Conservation (phyloP, 177 flowering plant species). For the Vitis hybrid region DNA sequence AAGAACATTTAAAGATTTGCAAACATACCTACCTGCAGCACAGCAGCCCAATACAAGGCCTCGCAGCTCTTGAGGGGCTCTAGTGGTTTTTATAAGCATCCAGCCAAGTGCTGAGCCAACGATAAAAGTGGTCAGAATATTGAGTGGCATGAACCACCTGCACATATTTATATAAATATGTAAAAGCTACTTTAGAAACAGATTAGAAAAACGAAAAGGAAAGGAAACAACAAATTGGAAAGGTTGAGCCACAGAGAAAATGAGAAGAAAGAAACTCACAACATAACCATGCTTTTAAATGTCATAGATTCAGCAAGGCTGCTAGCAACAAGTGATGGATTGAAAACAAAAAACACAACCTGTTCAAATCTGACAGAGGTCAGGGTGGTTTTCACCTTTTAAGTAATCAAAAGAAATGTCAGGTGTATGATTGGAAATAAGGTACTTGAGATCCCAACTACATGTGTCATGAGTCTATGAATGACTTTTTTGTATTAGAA, state of each 20-base stretch:
- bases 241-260: not conserved
- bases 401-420: not conserved
- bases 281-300: not conserved
- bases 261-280: slow-evolving; percentile 14
- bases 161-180: too few species aligned
- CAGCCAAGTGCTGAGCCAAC: slow-evolving; percentile 32
- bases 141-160: slow-evolving; percentile 47
- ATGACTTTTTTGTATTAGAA: too few species aligned
- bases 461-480: too few species aligned
- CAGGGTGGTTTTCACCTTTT: too few species aligned
- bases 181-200: too few species aligned
- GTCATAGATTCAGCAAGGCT: slow-evolving; percentile 20
- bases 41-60: slow-evolving; percentile 36
- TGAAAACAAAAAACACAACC: slow-evolving; percentile 25
- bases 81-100: slow-evolving; percentile 21
- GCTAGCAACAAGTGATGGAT: slow-evolving; percentile 25
- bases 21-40: slow-evolving; percentile 29
- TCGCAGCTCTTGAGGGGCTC: slow-evolving; percentile 25
- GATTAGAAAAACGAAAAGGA: too few species aligned
- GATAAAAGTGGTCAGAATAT: slow-evolving; percentile 28
- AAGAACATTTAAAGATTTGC: not conserved
- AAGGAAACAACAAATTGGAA: too few species aligned
- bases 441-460: too few species aligned
- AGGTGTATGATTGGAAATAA: too few species aligned
- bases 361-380: not conserved